Conservation (phyloP, 1,284 basidiomycete species). For the Acaromyces ingoldii region DNA sequence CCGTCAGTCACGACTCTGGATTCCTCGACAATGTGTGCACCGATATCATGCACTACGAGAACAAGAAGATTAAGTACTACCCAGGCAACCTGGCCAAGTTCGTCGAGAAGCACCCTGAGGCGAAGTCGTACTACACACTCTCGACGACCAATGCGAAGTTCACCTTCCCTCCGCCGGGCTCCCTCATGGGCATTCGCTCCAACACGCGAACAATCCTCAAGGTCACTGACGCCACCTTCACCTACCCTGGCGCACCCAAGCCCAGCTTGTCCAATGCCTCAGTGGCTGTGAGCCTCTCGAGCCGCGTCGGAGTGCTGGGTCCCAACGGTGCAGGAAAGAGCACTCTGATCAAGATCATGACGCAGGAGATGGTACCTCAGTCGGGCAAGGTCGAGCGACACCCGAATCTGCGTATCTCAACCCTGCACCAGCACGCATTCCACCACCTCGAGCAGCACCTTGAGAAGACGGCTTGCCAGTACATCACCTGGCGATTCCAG, state of each 20-base stretch:
- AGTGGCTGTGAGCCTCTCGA: conserved; percentile 80
- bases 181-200: conserved; percentile 93
- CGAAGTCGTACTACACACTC: conserved; percentile 94
- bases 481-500: conserved; percentile 90
- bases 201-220: conserved; percentile 95
- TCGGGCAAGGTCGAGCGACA: conserved; percentile 93
- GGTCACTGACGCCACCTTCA: conserved; percentile 85
- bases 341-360: conserved; percentile 94
- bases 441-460: conserved; percentile 50
- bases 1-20: conserved; percentile 95
- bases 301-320: conserved; percentile 53
- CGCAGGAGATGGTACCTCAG: conserved; percentile 89
- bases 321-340: conserved; percentile 56
- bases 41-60: conserved; percentile 96
- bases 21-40: conserved; percentile 96
- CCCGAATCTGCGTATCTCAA: conserved; percentile 88
- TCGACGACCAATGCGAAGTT: conserved; percentile 93
- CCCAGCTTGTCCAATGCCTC: conserved; percentile 85
- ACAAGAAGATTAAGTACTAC: conserved; percentile 94
- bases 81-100: conserved; percentile 88
- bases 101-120: conserved; percentile 85
- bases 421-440: conserved; percentile 82
- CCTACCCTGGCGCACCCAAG: conserved; percentile 77
- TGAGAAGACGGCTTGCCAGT: conserved; percentile 48
- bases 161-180: conserved; percentile 90